A percentile compares a stretch with the other conserved stretches of the same genome.
Conservation (phyloP, 129 eudicot species). For the Deinandra increscens region DNA sequence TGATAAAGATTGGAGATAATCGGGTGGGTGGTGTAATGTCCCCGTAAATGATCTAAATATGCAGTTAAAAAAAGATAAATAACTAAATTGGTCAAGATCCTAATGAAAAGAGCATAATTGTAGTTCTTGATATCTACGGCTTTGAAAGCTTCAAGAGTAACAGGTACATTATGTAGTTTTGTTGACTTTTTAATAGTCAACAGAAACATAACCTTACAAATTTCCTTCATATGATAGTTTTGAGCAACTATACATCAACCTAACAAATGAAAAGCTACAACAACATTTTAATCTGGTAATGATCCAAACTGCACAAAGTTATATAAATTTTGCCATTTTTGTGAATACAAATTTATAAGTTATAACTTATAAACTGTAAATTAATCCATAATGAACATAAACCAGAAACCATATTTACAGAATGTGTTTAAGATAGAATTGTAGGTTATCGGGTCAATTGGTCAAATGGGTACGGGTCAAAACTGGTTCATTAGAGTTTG, state of each 20-base stretch:
- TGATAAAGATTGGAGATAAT: no score
- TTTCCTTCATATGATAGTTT: constrained; percentile 52
- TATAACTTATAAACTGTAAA: background rate
- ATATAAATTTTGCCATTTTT: background rate
- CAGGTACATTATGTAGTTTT: constrained; percentile 52
- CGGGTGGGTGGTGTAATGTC: no score
- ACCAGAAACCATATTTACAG: constrained; percentile 39
- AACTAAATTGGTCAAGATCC: constrained; percentile 97
- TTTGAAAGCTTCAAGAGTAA: constrained; percentile 97
- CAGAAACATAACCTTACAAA: constrained; percentile 22
- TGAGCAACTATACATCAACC: constrained; percentile 95
- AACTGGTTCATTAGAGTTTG: no score
- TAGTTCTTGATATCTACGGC: constrained; percentile 99
- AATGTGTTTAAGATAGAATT: constrained; percentile 99
- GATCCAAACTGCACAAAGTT: constrained; percentile 10
- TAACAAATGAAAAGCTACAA: constrained; percentile 96
- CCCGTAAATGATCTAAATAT: no score
- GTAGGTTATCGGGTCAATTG: no score
- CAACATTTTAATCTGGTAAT: constrained; percentile 98
- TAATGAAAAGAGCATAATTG: constrained; percentile 85
- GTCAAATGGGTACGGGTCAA: no score
- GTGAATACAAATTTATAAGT: constrained; percentile 6
- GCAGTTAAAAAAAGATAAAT: no score
- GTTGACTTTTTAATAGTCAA: background rate
- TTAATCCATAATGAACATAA: background rate